Conservation (phyloP, 768 basidiomycete species). For the Pleurotus cornucopiae region DNA sequence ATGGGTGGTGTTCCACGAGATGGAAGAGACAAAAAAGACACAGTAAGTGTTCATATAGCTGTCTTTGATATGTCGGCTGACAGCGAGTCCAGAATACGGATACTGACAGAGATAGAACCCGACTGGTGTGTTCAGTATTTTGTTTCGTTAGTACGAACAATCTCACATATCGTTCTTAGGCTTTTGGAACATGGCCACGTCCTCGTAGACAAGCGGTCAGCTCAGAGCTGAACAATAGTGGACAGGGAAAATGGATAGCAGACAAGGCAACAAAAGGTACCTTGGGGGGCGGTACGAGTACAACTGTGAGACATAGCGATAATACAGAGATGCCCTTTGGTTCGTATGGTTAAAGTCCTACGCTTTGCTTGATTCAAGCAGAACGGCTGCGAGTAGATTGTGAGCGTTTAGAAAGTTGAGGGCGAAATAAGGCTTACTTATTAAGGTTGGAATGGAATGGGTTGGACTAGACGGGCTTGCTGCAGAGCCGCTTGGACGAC, state of each 20-base stretch:
- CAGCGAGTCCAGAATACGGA: conserved; percentile 62
- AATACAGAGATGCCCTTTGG: neutral
- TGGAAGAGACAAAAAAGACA: conserved; percentile 94
- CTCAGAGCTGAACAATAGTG: neutral
- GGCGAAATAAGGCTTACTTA: neutral
- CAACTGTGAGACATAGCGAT: neutral
- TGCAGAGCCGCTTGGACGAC: neutral
- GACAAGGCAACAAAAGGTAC: neutral
- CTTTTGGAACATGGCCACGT: conserved; percentile 4
- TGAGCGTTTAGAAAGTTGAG: too few relatives aligned
- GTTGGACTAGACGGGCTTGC: neutral
- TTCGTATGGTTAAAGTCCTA: too few relatives aligned
- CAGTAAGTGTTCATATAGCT: conserved; percentile 49
- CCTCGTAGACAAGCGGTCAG: neutral
- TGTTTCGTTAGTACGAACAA: neutral
- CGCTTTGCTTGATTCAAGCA: too few relatives aligned
- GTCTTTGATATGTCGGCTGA: conserved; percentile 9
- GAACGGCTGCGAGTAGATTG: neutral
- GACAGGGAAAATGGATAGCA: neutral
- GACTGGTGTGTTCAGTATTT: conserved; percentile 67
- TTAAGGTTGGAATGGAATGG: conserved; percentile 2
- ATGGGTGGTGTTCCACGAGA: conserved; percentile 94
- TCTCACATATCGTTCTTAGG: conserved; percentile 1
- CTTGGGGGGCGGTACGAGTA: neutral
- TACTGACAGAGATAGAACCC: conserved; percentile 91